These are phyloP conservation scores for Gossypium arboreum DNA, from an alignment of 345 rosid genomes.

Conservation along the genomic window DNA sequence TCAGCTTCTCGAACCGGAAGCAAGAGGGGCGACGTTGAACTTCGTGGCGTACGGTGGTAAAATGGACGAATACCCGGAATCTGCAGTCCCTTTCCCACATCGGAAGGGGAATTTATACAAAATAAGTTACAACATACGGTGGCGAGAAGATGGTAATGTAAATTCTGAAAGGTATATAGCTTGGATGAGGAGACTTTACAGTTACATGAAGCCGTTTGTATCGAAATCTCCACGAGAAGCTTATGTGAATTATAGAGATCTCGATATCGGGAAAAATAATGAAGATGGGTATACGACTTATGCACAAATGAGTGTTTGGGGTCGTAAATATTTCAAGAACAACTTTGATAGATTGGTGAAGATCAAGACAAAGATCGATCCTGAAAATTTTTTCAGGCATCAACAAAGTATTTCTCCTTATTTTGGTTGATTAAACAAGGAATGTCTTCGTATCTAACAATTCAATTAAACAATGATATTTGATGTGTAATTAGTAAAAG, in stretches of 20 bases:
- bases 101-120: not conserved
- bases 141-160: constrained; percentile 3
- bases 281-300: not conserved
- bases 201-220: not conserved
- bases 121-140: not conserved
- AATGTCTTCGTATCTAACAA: too few relatives aligned
- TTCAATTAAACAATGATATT: too few relatives aligned
- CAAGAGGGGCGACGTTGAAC: not conserved
- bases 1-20: not conserved
- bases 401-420: constrained; percentile 4
- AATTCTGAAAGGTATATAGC: not conserved
- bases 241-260: constrained; percentile 22
- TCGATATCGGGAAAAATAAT: constrained; percentile 16
- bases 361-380: constrained; percentile 5
- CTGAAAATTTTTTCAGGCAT: not conserved
- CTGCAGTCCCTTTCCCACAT: not conserved
- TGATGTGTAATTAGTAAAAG: too few relatives aligned
- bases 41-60: constrained; percentile 13
- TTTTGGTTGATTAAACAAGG: not conserved
- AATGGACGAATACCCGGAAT: constrained; percentile 18
- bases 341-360: constrained; percentile 5
- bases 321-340: constrained; percentile 14
- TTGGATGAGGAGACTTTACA: constrained; percentile 17
- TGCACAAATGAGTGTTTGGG: constrained; percentile 13
- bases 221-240: constrained; percentile 19